Evolutionary conservation across 108 stramenopile species (phyloP).

Genomic region (Nitzschia palea): DNA sequence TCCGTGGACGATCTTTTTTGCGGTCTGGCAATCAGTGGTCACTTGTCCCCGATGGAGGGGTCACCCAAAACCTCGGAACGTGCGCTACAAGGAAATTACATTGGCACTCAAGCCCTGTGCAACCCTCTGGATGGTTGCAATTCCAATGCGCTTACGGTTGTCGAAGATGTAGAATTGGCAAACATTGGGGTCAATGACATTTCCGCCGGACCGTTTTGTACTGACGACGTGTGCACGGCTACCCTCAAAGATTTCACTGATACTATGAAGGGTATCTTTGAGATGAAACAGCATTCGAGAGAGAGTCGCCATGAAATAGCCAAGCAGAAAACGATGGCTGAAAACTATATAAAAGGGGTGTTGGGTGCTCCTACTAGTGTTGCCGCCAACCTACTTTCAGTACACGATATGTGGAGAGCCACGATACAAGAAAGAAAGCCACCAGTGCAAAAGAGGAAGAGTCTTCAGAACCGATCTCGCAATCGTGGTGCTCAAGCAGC

Average conservation of each 20-base stretch:
- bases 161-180: constrained; percentile 33
- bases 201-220: constrained; percentile 35
- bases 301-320: neutral
- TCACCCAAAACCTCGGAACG: neutral
- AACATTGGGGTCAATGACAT: constrained; percentile 16
- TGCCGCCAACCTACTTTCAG: constrained; percentile 18
- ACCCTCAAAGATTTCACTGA: constrained; percentile 46
- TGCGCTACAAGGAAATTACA: neutral
- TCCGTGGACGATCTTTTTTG: constrained; percentile 8
- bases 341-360: constrained; percentile 34
- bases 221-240: constrained; percentile 46
- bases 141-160: constrained; percentile 12
- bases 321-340: constrained; percentile 18
- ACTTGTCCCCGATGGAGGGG: neutral
- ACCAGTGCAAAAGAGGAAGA: constrained; percentile 14
- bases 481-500: constrained; percentile 25
- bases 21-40: neutral
- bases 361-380: constrained; percentile 24
- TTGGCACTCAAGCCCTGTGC: neutral
- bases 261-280: constrained; percentile 45
- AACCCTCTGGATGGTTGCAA: constrained; percentile 8
- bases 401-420: constrained; percentile 23
- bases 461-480: constrained; percentile 34
- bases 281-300: constrained; percentile 22
- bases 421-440: neutral